Percentiles rank a stretch among this genome's conserved stretches.
phyloP scores from a whole-genome alignment of 805 yeast species.

The Teunomyces pallodes region DNA sequence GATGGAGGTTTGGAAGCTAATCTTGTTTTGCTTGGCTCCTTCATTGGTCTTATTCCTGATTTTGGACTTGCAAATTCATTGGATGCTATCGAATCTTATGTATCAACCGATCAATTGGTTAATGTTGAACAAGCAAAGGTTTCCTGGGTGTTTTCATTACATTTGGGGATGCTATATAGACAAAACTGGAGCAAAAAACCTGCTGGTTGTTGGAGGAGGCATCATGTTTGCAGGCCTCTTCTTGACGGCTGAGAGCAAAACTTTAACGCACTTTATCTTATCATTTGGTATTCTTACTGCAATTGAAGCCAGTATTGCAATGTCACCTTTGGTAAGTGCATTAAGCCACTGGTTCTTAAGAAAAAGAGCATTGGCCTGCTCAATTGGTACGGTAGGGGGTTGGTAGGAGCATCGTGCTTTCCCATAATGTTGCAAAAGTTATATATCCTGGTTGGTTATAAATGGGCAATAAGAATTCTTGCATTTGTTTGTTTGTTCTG shows the following conservation, averaged over 20 bases:
- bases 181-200: slow-evolving; percentile 39
- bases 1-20: slow-evolving; percentile 20
- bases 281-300: slow-evolving; percentile 52
- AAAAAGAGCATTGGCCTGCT: slow-evolving; percentile 44
- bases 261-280: slow-evolving; percentile 50
- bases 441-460: slow-evolving; percentile 47
- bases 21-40: slow-evolving; percentile 17
- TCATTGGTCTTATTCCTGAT: slow-evolving; percentile 18
- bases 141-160: slow-evolving; percentile 20
- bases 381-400: slow-evolving; percentile 51
- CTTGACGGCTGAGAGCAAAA: slow-evolving; percentile 43
- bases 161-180: slow-evolving; percentile 28
- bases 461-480: slow-evolving; percentile 51
- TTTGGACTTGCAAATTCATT: slow-evolving; percentile 20
- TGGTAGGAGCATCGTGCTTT: slow-evolving; percentile 52
- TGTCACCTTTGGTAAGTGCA: slow-evolving; percentile 43
- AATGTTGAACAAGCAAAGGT: slow-evolving; percentile 12
- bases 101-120: slow-evolving; percentile 14
- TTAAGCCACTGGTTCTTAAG: slow-evolving; percentile 45
- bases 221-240: slow-evolving; percentile 39
- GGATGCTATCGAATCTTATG: slow-evolving; percentile 21
- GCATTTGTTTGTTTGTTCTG: slow-evolving; percentile 46
- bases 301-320: slow-evolving; percentile 40
- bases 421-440: slow-evolving; percentile 53
- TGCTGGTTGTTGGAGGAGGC: slow-evolving; percentile 36